Evolutionary conservation across 495 filamentous ascomycete genomes (phyloP), one percentile per base, ranked within the genome.

Genomic region (Pyronema omphalodes): DNA sequence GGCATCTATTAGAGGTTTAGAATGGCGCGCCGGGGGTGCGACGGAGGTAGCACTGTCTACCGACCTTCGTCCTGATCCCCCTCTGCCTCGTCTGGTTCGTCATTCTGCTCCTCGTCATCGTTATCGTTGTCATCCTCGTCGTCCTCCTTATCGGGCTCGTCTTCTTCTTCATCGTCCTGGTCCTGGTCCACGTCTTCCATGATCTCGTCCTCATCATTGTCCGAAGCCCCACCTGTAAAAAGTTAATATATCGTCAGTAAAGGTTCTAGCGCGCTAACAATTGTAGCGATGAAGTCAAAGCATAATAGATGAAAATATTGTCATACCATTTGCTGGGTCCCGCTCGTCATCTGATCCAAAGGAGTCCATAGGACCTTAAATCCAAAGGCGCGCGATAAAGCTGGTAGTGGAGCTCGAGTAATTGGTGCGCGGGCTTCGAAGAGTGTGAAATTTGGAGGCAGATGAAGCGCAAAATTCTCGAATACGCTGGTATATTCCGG

Each of bases 131-230:
- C 74, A 15, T 74, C 71, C 54, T 68, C 75, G 57, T 79, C 71
- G 17, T 40, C 66, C 55, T 75, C 73, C 40, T 19, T 58, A 19
- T 65, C 68, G n/a, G 49, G 60, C 45, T 66, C 67, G n/a, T 60
- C 67, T 11, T 65, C 62, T 11, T 44, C 52, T 19, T 66, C 57
- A 23, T 67, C 72, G 58, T 76, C 74, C n/a, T 52, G 36, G 50
- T 43, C 50, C n/a, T 52, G 62, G 39, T 81, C 78, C 8, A 67
- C 74, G 60, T 83, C 80, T 44, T 81, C 73, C 69, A 82, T 77
- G n/a, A 71, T 69, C 52, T 81, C 79, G 35, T 84, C 80, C 55
- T 77, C 75, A 29, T 84, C 81, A 56, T 83, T 82, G 55, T 84
- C 81, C 6, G 80, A 83, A 66, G 77, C 82, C 56, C 70, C 77